Base-by-base conservation (phyloP, 208 protist genomes). In the Leishmania braziliensis region DNA sequence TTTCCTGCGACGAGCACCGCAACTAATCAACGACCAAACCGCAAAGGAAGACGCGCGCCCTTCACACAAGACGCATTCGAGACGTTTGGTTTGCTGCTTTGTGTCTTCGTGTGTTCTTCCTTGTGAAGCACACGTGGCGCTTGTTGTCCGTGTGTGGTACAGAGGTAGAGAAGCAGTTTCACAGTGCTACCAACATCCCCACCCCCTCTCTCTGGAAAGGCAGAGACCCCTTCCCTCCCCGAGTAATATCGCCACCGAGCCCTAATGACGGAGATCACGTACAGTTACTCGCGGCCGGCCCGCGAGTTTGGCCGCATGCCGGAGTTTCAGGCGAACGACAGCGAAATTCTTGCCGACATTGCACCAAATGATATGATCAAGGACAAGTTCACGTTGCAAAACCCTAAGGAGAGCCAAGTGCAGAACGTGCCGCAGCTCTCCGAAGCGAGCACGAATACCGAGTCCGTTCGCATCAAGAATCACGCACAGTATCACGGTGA, bases 401-500 rank as follows among this genome's bases (percentile, higher is more conserved):
- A 98, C 79, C 95, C 97, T 2, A 94, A 92, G 51, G 93, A 97
- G 65, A 92, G 88, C 16, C 89, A 96, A 78, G 94, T 98, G 78
- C 95, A 98, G 77, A 98, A 98, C 80, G 97, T 98, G 6, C 95
- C 97, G 23, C 88, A 94, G 80, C 86, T 98, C 26, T 98, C 96
- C 2, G 97, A 99, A 84, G 87, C 97, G 56, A 93, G 90, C 72
- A 98, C 97, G 3, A 99, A 99, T 89, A 99, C 98, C 29, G 96
- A 99, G 81, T 93, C 95, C 12, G 95, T 99, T 75, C 90, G 93
- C 60, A 84, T 98, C 29, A 93, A 94, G 73, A 91, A 90, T 71
- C 92, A 97, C 77, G 97, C 97, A n/a, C 95, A 99, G 86, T 91
- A 91, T 5, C 98, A 99, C 86, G 78, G 91, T 16, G 97, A 99